Evolutionary conservation across 2,329 filamentous ascomycete genomes (phyloP).

Genomic region (Penicillium freii): DNA sequence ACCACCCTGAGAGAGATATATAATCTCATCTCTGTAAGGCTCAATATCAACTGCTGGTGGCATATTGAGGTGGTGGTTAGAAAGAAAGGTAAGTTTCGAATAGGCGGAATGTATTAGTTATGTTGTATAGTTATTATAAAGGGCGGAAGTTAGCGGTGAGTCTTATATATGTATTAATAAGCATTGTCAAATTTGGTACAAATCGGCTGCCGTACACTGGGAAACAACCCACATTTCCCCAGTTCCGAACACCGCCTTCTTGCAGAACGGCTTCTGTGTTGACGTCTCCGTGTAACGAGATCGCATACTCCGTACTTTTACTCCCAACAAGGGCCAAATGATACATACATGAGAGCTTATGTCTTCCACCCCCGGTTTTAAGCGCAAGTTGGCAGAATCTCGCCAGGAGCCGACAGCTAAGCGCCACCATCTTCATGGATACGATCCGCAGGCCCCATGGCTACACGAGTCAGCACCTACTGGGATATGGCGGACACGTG

Average conservation of each 20-base stretch:
- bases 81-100: too few relatives aligned
- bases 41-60: too few relatives aligned
- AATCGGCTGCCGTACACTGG: too few relatives aligned
- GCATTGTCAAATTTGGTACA: too few relatives aligned
- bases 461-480: constrained; percentile 27
- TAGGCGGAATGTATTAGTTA: too few relatives aligned
- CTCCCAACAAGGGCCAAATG: not conserved
- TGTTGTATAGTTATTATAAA: too few relatives aligned
- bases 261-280: not conserved
- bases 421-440: constrained; percentile 27
- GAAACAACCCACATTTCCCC: constrained; percentile 23
- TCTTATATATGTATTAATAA: too few relatives aligned
- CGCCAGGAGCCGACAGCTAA: constrained; percentile 21
- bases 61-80: too few relatives aligned
- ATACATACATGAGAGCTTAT: constrained; percentile 16
- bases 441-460: constrained; percentile 35
- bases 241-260: constrained; percentile 30
- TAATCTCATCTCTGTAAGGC: too few relatives aligned
- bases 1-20: too few relatives aligned
- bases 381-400: constrained; percentile 30
- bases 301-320: not conserved
- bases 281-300: not conserved
- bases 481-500: constrained; percentile 30
- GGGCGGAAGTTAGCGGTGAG: too few relatives aligned
- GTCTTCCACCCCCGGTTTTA: constrained; percentile 22